Evolutionary conservation across 306 rosid species (phyloP).

Genomic region (Heteromeles arbutifolia): DNA sequence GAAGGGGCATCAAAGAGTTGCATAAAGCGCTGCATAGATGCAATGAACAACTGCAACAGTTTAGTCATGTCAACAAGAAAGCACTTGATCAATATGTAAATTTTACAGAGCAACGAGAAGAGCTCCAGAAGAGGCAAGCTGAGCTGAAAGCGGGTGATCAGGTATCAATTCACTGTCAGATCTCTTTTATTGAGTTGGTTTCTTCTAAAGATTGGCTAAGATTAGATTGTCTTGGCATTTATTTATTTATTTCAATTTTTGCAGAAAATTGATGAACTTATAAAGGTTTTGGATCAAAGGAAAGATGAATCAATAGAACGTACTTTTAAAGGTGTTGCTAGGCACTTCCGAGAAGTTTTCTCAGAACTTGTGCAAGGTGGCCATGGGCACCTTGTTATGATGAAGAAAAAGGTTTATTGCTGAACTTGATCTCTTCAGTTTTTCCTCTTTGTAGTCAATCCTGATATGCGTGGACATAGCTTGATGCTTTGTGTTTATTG

Average conservation of each 20-base stretch:
- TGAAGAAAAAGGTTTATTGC: conserved; percentile 78
- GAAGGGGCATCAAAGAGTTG: conserved; percentile 75
- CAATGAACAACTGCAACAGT: conserved; percentile 82
- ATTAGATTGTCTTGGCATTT: neutral
- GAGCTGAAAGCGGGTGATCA: conserved; percentile 94
- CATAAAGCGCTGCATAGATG: conserved; percentile 83
- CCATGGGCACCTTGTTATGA: conserved; percentile 86
- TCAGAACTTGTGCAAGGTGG: conserved; percentile 95
- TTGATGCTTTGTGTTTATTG: neutral
- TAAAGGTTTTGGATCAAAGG: conserved; percentile 83
- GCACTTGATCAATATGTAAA: conserved; percentile 94
- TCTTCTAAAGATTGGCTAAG: neutral
- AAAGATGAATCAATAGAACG: conserved; percentile 96
- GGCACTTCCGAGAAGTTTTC: conserved; percentile 96
- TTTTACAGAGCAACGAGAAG: conserved; percentile 95
- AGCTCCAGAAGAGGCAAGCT: conserved; percentile 94
- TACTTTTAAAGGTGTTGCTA: conserved; percentile 96
- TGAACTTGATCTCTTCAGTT: neutral
- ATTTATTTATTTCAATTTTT: conserved; percentile 15
- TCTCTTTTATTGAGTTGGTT: neutral
- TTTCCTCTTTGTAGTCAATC: neutral
- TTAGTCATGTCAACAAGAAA: conserved; percentile 95
- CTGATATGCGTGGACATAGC: neutral
- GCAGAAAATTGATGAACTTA: conserved; percentile 92
- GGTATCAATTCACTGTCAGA: conserved; percentile 34